Conservation (phyloP, 441 rosid genomes). For the Omphalea diandra region DNA sequence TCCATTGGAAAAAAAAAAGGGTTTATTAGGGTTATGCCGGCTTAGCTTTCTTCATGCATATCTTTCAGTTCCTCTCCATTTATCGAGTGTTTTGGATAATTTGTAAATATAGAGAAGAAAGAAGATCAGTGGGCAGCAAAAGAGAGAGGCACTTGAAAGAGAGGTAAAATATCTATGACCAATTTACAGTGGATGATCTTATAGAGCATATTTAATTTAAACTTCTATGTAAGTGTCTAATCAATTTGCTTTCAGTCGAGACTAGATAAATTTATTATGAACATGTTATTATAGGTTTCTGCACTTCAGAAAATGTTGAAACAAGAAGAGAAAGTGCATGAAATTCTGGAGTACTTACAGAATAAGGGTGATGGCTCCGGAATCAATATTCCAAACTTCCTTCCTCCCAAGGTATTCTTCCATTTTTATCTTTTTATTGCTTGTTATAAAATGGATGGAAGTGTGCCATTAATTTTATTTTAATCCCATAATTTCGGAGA, state of each 20-base stretch:
- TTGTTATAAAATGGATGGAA: not conserved
- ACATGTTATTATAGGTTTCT: constrained; percentile 42
- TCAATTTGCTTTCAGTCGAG: too few relatives aligned
- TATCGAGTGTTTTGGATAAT: not conserved
- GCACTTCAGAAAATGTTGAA: constrained; percentile 33
- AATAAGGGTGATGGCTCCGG: constrained; percentile 37
- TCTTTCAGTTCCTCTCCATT: not conserved
- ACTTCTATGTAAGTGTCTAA: too few relatives aligned
- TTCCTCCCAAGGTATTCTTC: constrained; percentile 67
- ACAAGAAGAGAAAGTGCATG: not conserved
- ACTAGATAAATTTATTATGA: too few relatives aligned
- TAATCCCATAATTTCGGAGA: too few relatives aligned
- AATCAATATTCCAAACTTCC: constrained; percentile 57
- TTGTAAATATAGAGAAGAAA: constrained; percentile 48
- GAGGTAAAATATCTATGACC: constrained; percentile 47
- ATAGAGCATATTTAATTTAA: too few relatives aligned
- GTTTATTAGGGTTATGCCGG: not conserved
- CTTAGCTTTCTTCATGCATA: not conserved
- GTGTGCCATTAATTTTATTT: too few relatives aligned
- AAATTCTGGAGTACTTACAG: not conserved
- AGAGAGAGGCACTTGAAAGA: constrained; percentile 72
- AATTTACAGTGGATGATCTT: too few relatives aligned
- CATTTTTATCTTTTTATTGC: not conserved
- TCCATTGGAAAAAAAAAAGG: too few relatives aligned
- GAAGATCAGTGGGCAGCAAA: constrained; percentile 60